These are phyloP conservation scores for Phytophthora kernoviae DNA, from an alignment of 352 stramenopile species.

Conservation along the genomic window DNA sequence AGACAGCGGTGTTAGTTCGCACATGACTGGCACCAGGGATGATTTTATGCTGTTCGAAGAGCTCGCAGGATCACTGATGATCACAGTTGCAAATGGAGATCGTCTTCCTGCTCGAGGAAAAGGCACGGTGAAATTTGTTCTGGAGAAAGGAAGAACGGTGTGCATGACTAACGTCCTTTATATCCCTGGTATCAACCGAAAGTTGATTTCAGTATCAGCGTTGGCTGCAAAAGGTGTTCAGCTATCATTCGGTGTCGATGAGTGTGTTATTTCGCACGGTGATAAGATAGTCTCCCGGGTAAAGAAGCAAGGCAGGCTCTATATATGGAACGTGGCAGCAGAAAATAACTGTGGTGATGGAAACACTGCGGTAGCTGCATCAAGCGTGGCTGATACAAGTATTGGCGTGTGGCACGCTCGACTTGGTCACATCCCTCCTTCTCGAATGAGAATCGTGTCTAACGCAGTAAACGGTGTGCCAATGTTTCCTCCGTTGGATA, in stretches of 20 bases:
- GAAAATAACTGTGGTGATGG: conserved; percentile 1
- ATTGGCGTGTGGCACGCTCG: conserved; percentile 1
- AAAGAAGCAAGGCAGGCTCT: neutral
- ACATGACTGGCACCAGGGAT: conserved; percentile 5
- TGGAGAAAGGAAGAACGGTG: neutral
- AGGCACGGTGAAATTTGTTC: neutral
- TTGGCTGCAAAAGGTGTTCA: neutral
- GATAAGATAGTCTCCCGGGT: neutral
- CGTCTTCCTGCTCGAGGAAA: neutral
- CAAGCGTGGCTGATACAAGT: neutral
- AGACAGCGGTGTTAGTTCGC: conserved; percentile 2
- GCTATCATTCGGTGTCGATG: neutral
- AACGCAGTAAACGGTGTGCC: neutral
- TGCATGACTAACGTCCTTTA: neutral
- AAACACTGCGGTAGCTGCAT: neutral
- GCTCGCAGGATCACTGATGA: neutral
- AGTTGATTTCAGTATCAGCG: neutral
- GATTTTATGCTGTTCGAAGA: neutral
- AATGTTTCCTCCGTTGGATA: neutral
- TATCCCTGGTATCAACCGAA: neutral
- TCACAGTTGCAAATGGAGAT: conserved; percentile 6
- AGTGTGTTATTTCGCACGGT: neutral
- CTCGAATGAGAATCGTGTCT: neutral
- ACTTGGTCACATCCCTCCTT: neutral
- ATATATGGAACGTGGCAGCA: neutral